Conservation (phyloP, 2,329 filamentous ascomycete species). For the Ceratocystis huliohia region DNA sequence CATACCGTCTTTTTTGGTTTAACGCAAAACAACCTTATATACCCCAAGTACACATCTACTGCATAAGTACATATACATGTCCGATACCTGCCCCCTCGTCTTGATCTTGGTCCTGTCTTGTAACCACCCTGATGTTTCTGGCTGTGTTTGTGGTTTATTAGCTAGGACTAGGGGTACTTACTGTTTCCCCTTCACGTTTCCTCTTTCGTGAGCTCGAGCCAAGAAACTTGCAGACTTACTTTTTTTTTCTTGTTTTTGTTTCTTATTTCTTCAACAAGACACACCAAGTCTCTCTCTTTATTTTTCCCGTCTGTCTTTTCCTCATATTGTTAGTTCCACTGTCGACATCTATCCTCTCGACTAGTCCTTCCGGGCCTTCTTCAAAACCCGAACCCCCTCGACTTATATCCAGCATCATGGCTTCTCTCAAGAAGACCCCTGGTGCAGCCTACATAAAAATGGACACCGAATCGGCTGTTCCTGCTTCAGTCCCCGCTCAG, state of each 20-base stretch:
- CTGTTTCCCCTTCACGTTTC: background rate
- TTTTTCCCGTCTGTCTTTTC: conserved; percentile 1
- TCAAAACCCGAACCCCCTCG: background rate
- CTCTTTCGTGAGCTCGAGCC: conserved; percentile 4
- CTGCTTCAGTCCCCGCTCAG: background rate
- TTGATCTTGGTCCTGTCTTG: background rate
- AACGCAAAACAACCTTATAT: conserved; percentile 5
- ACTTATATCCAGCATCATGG: conserved; percentile 1
- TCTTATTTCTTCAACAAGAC: background rate
- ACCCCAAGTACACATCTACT: background rate
- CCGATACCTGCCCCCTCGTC: background rate
- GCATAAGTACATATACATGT: background rate
- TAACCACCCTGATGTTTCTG: background rate
- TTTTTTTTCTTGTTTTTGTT: background rate
- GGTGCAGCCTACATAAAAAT: conserved; percentile 16
- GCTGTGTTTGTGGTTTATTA: conserved; percentile 7
- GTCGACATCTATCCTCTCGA: background rate
- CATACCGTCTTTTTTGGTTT: background rate
- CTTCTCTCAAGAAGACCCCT: background rate
- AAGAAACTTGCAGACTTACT: background rate
- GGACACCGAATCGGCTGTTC: conserved; percentile 4
- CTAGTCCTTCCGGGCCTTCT: background rate
- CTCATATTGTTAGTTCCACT: background rate
- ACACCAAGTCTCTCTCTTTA: background rate
- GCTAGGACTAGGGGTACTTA: background rate